Evolutionary conservation across 1,139 yeast genomes (phyloP), one percentile per base, ranked within the genome.

Genomic region (Hemisphaericaspora lyxosophila): DNA sequence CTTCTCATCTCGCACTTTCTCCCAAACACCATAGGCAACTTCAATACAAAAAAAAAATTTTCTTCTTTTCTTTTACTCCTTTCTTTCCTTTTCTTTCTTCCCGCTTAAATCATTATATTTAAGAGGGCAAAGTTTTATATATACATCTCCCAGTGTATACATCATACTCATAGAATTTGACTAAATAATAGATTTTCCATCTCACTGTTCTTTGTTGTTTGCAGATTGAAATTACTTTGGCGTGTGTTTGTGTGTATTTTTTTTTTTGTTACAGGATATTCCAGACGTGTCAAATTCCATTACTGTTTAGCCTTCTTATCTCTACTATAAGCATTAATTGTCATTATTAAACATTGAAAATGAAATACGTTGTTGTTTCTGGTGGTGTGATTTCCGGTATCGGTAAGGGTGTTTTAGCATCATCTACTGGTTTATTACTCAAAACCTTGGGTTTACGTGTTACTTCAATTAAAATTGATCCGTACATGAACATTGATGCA

Each of bases 301-400:
- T 35, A 24, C 19, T 18, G n/a, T n/a, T n/a, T n/a, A n/a, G 13
- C 20, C 18, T 22, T 35, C 32, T 26, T 18, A 15, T 25, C 29
- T 33, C 19, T 13, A 23, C 3, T 11, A n/a, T 15, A 15, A 15
- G 12, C 30, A 20, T 20, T 20, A 8, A 20, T 5, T 15, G 6
- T 26, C 11, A 20, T 5, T 15, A 7, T 26, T 4, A 26, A 26
- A 26, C 8, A 6, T 25, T 14, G 19, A 52, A 22, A 23, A 90
- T 92, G 98, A 92, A 92, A 70, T 92, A 89, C 96, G 97, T 92
- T 57, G 95, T 92, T 57, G 98, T 92, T 36, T 90, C 97, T 45
- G 98, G 98, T 64, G 98, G 89, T 78, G 98, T 92, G 54, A 92
- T 92, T 54, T 87, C 96, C 53, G 98, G 99, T 69, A 92, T 92